Evolutionary conservation across 2,329 filamentous ascomycete species (phyloP), one percentile per base, ranked within the genome.

Genomic region (Xylariales sp.): DNA sequence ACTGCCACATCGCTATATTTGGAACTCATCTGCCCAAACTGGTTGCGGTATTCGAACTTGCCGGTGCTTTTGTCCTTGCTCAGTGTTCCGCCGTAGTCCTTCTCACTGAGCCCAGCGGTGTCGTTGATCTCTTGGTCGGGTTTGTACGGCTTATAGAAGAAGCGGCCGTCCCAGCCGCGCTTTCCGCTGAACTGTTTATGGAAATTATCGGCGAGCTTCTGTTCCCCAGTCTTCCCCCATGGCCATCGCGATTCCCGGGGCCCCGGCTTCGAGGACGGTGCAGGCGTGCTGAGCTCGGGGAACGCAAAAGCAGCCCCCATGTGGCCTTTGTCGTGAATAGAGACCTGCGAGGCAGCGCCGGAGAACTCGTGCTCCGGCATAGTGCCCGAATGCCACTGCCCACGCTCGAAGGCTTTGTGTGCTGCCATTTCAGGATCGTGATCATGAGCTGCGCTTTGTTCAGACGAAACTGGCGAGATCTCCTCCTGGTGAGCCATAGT

Each of bases 1-100:
- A 50, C 46, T 11, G 51, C 46, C 5, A 51, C 45, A 30, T 55
- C 51, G 29, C 46, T 45, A 27, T 47, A 45, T 30, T 54, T 54
- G 21, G 37, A 20, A 8, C 39, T 37, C 21, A 41, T 31, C 20
- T 51, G 47, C 5, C 49, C 43, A 2, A 54, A 35, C 11, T 43
- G 37, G 16, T 54, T 53, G 2, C 41, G 37, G 35, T 51, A 54
- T 10, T 38, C 38, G 16, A 44, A 47, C 19, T 44, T 48, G 4
- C 47, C 47, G n/a, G n/a, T n/a, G 12, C 48, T 40, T 13, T 19
- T 13, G n/a, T 45, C 38, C 13, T 30, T 25, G 4, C 13, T 29
- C 12, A 42, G 32, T 3, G 40, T 18, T 15, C 30, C 44, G 5
- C 44, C 42, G 25, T 43, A 45, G 31, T 42, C 39, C 5, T 27